phyloP scores from a whole-genome alignment of 2,329 filamentous ascomycete species.

The Alternaria burnsii region DNA sequence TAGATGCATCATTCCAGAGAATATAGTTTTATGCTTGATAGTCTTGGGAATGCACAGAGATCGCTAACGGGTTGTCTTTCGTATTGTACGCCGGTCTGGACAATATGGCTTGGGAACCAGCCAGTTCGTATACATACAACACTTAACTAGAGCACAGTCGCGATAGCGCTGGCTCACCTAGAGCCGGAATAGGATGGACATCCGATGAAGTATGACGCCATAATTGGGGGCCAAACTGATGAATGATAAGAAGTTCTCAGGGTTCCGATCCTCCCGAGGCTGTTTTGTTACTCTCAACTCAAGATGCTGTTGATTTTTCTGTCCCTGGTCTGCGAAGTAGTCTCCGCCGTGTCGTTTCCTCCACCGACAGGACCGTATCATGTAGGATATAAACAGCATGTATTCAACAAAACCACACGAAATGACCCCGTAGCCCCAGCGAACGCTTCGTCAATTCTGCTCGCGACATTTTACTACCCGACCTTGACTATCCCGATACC shows the following conservation, averaged over 20 bases:
- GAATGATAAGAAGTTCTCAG: background rate
- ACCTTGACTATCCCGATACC: slow-evolving; percentile 19
- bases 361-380: slow-evolving; percentile 30
- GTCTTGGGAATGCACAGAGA: no score
- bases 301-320: background rate
- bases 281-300: background rate
- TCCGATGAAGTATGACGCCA: background rate
- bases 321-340: background rate
- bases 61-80: no score
- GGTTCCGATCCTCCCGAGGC: background rate
- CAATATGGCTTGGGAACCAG: no score
- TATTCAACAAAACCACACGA: slow-evolving; percentile 35
- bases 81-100: no score
- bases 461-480: slow-evolving; percentile 37
- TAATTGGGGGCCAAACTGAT: background rate
- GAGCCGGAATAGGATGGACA: background rate
- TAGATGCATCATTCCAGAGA: no score
- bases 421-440: slow-evolving; percentile 30
- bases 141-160: background rate
- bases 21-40: no score
- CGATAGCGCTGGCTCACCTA: background rate
- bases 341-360: background rate
- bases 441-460: slow-evolving; percentile 16
- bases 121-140: background rate
- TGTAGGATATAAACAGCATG: slow-evolving; percentile 33